Percentiles rank a stretch among this genome's conserved stretches.
These are phyloP conservation scores for Podaxis rugospora DNA, from an alignment of 768 basidiomycete species.

Conservation along the genomic window DNA sequence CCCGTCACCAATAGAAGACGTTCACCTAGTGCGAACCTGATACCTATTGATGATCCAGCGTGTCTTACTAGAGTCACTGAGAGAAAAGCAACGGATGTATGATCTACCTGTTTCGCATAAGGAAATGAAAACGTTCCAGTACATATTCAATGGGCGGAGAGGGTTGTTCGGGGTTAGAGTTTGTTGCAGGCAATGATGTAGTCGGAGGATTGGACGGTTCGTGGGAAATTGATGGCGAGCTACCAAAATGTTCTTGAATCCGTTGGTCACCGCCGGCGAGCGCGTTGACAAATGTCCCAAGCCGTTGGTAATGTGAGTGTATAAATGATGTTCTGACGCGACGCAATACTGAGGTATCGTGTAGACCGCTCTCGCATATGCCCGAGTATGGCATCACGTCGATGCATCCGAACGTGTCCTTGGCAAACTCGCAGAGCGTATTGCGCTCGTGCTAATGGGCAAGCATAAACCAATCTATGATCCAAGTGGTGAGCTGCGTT, in stretches of 20 bases:
- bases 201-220: neutral
- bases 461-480: conserved; percentile 99
- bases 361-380: conserved; percentile 92
- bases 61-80: neutral
- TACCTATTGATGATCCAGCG: neutral
- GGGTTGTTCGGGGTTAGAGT: neutral
- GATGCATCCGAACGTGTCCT: conserved; percentile 88
- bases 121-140: neutral
- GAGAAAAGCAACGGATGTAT: neutral
- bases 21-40: neutral
- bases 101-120: neutral
- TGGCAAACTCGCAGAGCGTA: conserved; percentile 90
- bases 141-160: neutral
- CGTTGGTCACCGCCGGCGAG: neutral
- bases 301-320: conserved; percentile 72
- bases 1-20: neutral
- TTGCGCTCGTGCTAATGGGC: conserved; percentile 96
- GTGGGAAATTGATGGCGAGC: conserved; percentile 10
- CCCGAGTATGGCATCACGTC: conserved; percentile 95
- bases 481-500: conserved; percentile 62
- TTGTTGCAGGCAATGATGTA: neutral
- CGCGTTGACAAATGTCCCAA: conserved; percentile 60
- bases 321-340: neutral
- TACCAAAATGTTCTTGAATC: conserved; percentile 4
- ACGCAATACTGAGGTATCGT: neutral